Evolutionary conservation across 1,139 yeast species (phyloP).

Genomic region (Scheffersomyces insectosa): DNA sequence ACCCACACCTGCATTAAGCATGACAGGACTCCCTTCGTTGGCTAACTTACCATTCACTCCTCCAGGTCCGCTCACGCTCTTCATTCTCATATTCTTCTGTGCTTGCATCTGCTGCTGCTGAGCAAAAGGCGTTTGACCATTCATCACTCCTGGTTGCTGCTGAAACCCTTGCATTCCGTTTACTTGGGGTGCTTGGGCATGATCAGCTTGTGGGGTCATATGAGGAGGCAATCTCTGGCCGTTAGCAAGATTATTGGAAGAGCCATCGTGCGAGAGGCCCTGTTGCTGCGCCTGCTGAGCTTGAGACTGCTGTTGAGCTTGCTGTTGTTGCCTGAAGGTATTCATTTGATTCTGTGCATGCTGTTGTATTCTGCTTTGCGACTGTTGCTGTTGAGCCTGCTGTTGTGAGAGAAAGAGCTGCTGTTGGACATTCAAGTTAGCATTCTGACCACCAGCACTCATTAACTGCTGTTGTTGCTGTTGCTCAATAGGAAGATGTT

Average conservation of each 20-base stretch:
- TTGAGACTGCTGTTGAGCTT: constrained; percentile 22
- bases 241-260: constrained; percentile 19
- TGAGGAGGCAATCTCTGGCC: constrained; percentile 17
- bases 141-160: constrained; percentile 13
- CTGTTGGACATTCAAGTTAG: constrained; percentile 21
- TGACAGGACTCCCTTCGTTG: constrained; percentile 1
- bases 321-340: constrained; percentile 48
- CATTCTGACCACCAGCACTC: constrained; percentile 13
- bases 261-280: constrained; percentile 11
- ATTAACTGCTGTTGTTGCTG: constrained; percentile 18
- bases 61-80: constrained; percentile 12
- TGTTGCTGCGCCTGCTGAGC: constrained; percentile 16
- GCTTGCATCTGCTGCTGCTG: constrained; percentile 1
- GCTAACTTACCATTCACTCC: constrained; percentile 1
- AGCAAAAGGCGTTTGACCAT: constrained; percentile 2
- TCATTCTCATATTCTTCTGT: constrained; percentile 12
- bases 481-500: constrained; percentile 17
- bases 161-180: constrained; percentile 7
- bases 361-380: constrained; percentile 43
- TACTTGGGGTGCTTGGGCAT: constrained; percentile 18
- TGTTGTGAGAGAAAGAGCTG: constrained; percentile 26
- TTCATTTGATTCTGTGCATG: constrained; percentile 57
- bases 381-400: constrained; percentile 17
- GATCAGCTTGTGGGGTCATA: constrained; percentile 21
- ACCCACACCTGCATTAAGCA: background rate